phyloP scores from a whole-genome alignment of 2,329 filamentous ascomycete genomes.

The Trichoderma asperellum region DNA sequence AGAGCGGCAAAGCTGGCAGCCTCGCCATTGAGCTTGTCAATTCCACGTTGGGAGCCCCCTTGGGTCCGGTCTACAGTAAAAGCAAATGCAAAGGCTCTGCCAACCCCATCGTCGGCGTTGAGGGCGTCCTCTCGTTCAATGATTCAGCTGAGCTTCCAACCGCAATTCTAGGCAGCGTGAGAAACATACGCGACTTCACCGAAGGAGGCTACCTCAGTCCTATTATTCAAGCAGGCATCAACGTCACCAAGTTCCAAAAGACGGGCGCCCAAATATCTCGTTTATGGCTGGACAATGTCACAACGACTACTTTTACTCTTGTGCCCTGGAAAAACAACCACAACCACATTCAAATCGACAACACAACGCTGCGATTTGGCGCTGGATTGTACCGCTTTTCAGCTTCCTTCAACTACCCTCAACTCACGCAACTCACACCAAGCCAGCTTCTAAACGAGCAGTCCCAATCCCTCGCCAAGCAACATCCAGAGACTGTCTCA shows the following conservation, averaged over 20 bases:
- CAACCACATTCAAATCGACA: constrained; percentile 44
- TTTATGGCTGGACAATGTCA: constrained; percentile 65
- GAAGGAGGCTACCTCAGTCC: constrained; percentile 60
- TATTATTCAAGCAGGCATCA: constrained; percentile 58
- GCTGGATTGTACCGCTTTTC: constrained; percentile 61
- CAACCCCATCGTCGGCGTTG: constrained; percentile 56
- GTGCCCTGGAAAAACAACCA: constrained; percentile 40
- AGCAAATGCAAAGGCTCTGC: constrained; percentile 33
- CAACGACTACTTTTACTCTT: constrained; percentile 58
- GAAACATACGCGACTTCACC: constrained; percentile 65
- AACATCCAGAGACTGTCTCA: constrained; percentile 51
- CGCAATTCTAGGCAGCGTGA: constrained; percentile 63
- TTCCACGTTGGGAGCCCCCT: constrained; percentile 48
- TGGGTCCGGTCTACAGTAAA: constrained; percentile 50
- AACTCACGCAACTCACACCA: constrained; percentile 58
- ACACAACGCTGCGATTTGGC: constrained; percentile 51
- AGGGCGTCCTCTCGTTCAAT: constrained; percentile 60
- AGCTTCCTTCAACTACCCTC: constrained; percentile 65
- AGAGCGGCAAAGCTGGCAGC: constrained; percentile 56
- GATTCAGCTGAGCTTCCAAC: constrained; percentile 58
- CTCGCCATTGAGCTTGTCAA: constrained; percentile 58
- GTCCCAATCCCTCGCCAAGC: constrained; percentile 50
- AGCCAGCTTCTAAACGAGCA: constrained; percentile 54
- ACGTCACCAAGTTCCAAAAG: constrained; percentile 44
- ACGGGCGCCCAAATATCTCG: constrained; percentile 55